Evolutionary conservation across 345 rosid species (phyloP).

Genomic region (Raphanus sativus): DNA sequence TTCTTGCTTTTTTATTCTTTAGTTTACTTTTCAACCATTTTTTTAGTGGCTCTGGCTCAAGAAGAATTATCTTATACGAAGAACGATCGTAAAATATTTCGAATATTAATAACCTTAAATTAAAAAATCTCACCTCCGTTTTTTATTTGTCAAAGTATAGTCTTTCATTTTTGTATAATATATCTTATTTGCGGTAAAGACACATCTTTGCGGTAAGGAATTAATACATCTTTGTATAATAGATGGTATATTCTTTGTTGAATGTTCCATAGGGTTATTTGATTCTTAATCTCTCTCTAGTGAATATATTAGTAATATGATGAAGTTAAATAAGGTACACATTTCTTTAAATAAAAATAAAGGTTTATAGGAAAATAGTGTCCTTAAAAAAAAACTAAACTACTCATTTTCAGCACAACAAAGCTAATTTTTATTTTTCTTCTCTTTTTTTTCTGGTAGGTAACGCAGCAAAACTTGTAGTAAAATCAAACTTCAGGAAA

Average conservation of each 20-base stretch:
- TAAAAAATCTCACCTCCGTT: neutral
- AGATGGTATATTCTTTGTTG: neutral
- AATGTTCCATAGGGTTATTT: neutral
- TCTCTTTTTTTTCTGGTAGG: too few species aligned
- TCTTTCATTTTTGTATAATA: neutral
- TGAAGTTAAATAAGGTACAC: neutral
- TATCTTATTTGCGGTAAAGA: neutral
- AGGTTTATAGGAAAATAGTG: too few species aligned
- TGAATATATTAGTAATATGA: neutral
- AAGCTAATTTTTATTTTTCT: too few species aligned
- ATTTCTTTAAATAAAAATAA: neutral
- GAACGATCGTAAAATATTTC: neutral
- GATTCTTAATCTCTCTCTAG: neutral
- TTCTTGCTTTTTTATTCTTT: neutral
- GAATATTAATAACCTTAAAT: neutral
- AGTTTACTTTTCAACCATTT: neutral
- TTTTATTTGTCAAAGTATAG: neutral
- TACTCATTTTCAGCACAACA: too few species aligned
- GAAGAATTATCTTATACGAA: neutral
- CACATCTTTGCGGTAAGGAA: too few species aligned
- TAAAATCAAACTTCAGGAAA: neutral
- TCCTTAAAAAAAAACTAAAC: too few species aligned
- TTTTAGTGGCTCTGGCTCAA: neutral
- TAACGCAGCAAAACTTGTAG: too few species aligned
- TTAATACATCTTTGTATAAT: too few species aligned